Evolutionary conservation across 257 asterid species (phyloP), one percentile per base, ranked within the genome.

Genomic region (Solanum chiquidenum): DNA sequence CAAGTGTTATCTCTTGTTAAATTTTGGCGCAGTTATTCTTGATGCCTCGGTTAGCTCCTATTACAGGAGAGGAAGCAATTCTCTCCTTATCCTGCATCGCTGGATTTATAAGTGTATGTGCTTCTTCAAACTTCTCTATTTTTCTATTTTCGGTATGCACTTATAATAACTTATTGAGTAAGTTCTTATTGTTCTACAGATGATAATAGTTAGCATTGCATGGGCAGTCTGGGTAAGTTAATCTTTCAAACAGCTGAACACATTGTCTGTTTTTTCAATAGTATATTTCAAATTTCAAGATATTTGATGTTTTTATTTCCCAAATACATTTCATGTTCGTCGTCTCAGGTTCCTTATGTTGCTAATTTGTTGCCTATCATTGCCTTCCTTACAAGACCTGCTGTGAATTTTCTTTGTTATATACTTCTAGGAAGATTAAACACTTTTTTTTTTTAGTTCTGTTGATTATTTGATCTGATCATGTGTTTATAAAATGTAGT

Each of bases 171-270:
- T 27, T 34, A 60, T 64, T 80, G 12, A 79, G 38, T 16, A 8
- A 27, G 16, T 66, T 29, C 13, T 34, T 37, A 12, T 16, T 82
- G 5, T 10, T 87, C 44, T 55, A 75, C 89, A 87, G 89, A 82
- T 80, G 83, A 29, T 73, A 79, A 38, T 87, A 69, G 42, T 68
- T 46, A 82, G 89, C 89, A 87, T 82, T 27, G 83, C 89, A 79
- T 87, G 87, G 89, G 71, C 89, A 68, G n/a, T 44, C n/a, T 87
- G 89, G 89, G 89, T 35, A 77, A 64, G 87, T 77, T 66, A 29
- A 52, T 35, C 66, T 27, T 79, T 27, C 35, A 9, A 44, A 79
- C 66, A 27, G 25, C 9, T 18, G 4, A 27, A 79, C 27, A 46
- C 37, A 79, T 79, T 79, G 7, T 79, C 21, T 27, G 10, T n/a